Percentiles rank a stretch among this genome's conserved stretches.
These are phyloP conservation scores for Fusarium concolor DNA, from an alignment of 2,329 filamentous ascomycete genomes.

Conservation along the genomic window DNA sequence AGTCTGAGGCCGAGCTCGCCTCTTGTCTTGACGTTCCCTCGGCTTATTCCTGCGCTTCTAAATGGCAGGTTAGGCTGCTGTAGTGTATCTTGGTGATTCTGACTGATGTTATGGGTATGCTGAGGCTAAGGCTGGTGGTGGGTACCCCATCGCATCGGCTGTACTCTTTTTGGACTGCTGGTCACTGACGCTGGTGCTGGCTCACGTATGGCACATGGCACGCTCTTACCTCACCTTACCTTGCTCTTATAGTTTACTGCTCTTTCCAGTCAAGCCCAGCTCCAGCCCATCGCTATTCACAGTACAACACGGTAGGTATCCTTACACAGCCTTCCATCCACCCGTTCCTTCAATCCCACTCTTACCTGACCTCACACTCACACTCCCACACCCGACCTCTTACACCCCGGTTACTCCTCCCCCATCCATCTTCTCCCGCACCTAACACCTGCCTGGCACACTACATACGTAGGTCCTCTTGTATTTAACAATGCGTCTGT, in stretches of 20 bases:
- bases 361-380: conserved; percentile 30
- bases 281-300: conserved; percentile 8
- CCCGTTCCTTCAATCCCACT: conserved; percentile 37
- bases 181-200: conserved; percentile 23
- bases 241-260: not conserved
- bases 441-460: conserved; percentile 2
- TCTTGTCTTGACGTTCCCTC: conserved; percentile 26
- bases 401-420: conserved; percentile 31
- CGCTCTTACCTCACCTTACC: conserved; percentile 27
- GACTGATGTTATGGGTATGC: conserved; percentile 4
- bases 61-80: conserved; percentile 21
- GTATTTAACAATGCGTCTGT: conserved; percentile 49
- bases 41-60: conserved; percentile 34
- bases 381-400: conserved; percentile 14
- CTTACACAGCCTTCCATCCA: conserved; percentile 42
- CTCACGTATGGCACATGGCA: conserved; percentile 34
- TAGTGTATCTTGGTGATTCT: conserved; percentile 16
- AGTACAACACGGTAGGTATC: conserved; percentile 27
- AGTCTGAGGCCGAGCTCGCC: conserved; percentile 31
- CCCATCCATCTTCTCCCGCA: conserved; percentile 38
- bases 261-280: no score
- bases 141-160: conserved; percentile 17
- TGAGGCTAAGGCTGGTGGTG: conserved; percentile 21
- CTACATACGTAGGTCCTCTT: conserved; percentile 25
- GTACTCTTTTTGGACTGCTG: conserved; percentile 31